Conservation (phyloP, 2,329 filamentous ascomycete species). For the Aureobasidium sp. region DNA sequence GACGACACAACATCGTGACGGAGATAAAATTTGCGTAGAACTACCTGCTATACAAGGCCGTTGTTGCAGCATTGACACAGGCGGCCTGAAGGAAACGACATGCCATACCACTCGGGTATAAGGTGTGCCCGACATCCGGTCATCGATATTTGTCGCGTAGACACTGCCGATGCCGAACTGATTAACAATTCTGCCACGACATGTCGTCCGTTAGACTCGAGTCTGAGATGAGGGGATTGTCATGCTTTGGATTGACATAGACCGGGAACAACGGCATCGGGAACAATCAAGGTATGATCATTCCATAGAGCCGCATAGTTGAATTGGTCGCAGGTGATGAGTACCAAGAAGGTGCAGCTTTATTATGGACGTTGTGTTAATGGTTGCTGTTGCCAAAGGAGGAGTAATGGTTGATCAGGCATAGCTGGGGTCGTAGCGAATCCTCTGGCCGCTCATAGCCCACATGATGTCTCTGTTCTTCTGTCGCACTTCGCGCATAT, state of each 20-base stretch:
- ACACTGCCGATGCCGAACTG: neutral
- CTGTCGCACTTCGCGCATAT: conserved; percentile 18
- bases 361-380: neutral
- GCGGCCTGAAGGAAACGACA: neutral
- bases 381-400: neutral
- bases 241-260: neutral
- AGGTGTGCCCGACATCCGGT: neutral
- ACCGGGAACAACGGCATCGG: neutral
- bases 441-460: conserved; percentile 5
- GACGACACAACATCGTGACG: neutral
- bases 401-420: neutral
- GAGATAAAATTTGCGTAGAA: neutral
- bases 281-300: neutral
- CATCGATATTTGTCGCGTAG: neutral
- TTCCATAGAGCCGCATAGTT: neutral
- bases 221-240: neutral
- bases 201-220: neutral
- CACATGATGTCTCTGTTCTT: conserved; percentile 15
- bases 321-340: neutral
- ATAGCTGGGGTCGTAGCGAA: conserved; percentile 2
- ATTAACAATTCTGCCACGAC: neutral
- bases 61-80: neutral
- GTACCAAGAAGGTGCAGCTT: neutral
- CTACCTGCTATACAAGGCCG: neutral
- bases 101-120: neutral